These are phyloP conservation scores for Calonectria multiphialidica DNA, from an alignment of 2,329 filamentous ascomycete genomes.

Conservation along the genomic window DNA sequence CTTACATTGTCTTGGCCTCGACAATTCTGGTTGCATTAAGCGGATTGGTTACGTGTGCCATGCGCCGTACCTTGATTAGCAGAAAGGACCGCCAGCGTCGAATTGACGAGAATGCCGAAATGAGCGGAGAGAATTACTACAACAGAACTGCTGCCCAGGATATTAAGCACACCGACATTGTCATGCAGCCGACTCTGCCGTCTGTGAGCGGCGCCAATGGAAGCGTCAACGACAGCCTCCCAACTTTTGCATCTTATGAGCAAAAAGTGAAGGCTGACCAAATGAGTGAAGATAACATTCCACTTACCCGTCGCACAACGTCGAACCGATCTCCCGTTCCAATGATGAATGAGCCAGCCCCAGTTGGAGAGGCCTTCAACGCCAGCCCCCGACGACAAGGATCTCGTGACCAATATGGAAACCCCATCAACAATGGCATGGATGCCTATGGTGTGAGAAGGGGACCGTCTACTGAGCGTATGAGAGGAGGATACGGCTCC, in stretches of 20 bases:
- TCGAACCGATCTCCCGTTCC: constrained; percentile 67
- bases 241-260: constrained; percentile 75
- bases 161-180: constrained; percentile 59
- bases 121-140: constrained; percentile 96
- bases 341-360: constrained; percentile 54
- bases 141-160: constrained; percentile 73
- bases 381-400: constrained; percentile 53
- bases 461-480: constrained; percentile 60
- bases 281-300: constrained; percentile 77
- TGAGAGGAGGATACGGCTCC: constrained; percentile 63
- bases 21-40: constrained; percentile 87
- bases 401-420: constrained; percentile 75
- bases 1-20: constrained; percentile 91
- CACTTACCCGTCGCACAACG: constrained; percentile 75
- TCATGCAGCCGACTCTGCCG: constrained; percentile 70
- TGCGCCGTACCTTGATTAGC: constrained; percentile 91
- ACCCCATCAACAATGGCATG: constrained; percentile 58
- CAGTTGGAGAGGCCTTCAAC: constrained; percentile 48
- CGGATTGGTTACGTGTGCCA: constrained; percentile 90
- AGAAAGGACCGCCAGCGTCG: constrained; percentile 93
- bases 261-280: constrained; percentile 72
- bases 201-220: constrained; percentile 67
- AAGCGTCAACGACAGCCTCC: constrained; percentile 60
- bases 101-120: constrained; percentile 94
- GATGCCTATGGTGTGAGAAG: constrained; percentile 62